These are phyloP conservation scores for Cryptococcus sp. DNA, from an alignment of 1,284 basidiomycete species.

Conservation along the genomic window DNA sequence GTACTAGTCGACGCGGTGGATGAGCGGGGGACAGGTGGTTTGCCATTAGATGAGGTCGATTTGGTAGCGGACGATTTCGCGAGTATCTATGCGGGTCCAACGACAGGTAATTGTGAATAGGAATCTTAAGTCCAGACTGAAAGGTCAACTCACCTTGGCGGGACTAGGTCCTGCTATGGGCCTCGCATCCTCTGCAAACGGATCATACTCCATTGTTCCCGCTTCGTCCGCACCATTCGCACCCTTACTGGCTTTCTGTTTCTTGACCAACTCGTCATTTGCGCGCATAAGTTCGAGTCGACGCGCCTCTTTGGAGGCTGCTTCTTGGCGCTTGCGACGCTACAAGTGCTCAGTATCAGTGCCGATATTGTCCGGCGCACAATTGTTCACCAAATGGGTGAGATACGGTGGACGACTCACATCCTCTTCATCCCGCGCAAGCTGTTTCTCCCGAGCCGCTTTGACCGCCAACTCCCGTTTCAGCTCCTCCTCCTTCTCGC, in stretches of 20 bases:
- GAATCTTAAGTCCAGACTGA: background rate
- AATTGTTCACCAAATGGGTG: no score
- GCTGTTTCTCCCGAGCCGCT: slow-evolving; percentile 37
- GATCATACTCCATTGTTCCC: slow-evolving; percentile 33
- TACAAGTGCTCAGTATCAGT: slow-evolving; percentile 8
- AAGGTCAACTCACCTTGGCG: slow-evolving; percentile 16
- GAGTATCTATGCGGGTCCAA: background rate
- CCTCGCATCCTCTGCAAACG: slow-evolving; percentile 46
- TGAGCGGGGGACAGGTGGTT: background rate
- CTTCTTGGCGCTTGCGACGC: slow-evolving; percentile 39
- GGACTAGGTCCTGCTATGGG: slow-evolving; percentile 2
- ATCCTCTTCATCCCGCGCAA: slow-evolving; percentile 43
- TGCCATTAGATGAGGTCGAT: background rate
- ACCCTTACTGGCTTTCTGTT: slow-evolving; percentile 4
- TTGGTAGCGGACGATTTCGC: background rate
- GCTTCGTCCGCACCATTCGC: slow-evolving; percentile 1
- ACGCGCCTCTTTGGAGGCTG: slow-evolving; percentile 39
- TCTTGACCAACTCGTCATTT: slow-evolving; percentile 35
- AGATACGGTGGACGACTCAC: slow-evolving; percentile 36
- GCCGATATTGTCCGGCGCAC: background rate
- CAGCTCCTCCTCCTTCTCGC: slow-evolving; percentile 41
- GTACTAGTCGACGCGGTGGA: background rate
- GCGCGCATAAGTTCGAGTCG: slow-evolving; percentile 41
- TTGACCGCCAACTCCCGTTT: slow-evolving; percentile 41
- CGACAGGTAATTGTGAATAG: background rate